Conservation (phyloP, 1,139 yeast genomes). For the Lodderomyces parapsilosis region DNA sequence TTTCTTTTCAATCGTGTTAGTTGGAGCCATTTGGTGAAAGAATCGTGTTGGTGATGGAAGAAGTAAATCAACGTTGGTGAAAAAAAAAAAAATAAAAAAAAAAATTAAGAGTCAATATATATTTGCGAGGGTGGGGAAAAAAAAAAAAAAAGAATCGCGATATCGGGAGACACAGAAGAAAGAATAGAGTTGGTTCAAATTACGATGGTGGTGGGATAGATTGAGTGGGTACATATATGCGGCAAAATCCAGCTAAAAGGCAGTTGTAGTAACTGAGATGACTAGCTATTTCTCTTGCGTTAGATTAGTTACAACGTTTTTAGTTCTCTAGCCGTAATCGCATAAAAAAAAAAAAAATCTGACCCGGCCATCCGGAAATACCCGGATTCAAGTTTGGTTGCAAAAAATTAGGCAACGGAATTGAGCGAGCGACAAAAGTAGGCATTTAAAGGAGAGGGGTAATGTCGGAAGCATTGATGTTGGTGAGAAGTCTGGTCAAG, state of each 20-base stretch:
- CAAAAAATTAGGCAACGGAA: neutral
- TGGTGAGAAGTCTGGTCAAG: too few relatives aligned
- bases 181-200: too few relatives aligned
- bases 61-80: slow-evolving; percentile 1
- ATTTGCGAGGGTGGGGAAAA: neutral
- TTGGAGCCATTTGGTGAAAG: slow-evolving; percentile 1
- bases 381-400: neutral
- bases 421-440: neutral
- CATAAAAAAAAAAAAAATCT: neutral
- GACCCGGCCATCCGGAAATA: neutral
- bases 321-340: neutral
- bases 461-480: too few relatives aligned
- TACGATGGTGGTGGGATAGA: too few relatives aligned
- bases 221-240: too few relatives aligned
- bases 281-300: neutral
- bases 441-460: too few relatives aligned
- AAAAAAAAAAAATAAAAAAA: neutral
- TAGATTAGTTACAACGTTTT: neutral
- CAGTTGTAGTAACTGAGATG: neutral
- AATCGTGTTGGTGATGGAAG: neutral
- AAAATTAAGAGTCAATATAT: neutral
- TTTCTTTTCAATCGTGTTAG: slow-evolving; percentile 58
- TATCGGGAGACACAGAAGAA: neutral
- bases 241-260: too few relatives aligned
- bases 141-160: neutral